Evolutionary conservation across 192 early-diverging fungal species (phyloP), one percentile per base, ranked within the genome.

Genomic region (Dimargaris xerosporica): DNA sequence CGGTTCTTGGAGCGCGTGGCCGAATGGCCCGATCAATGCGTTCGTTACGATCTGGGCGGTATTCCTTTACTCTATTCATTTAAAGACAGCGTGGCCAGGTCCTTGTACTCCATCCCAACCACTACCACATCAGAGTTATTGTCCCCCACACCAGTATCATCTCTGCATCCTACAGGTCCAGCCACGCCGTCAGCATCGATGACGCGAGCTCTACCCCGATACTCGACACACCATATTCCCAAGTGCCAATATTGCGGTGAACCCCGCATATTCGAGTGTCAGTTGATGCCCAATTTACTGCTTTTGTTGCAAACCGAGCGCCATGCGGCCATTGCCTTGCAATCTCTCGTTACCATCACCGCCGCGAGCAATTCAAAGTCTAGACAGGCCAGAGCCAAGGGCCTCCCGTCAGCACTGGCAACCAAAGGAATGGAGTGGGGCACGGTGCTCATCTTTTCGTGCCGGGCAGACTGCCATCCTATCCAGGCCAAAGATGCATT

Each of bases 201-300:
- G 6, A 93, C 87, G 7, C 75, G 79, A 29, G 91, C 80, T 26
- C 81, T 68, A 25, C 92, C 93, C 71, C 94, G 89, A 10, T 71
- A 71, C 62, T 71, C 66, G 28, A 73, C 70, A 3, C 65, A 65
- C 15, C 55, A 62, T 19, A 75, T 90, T 44, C 82, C 84, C 0
- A 58, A 54, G 3, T 96, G 93, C 66, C 65, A 69, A 17, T 68
- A 68, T 26, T 96, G 93, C 65, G 69, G 71, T 9, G 79, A 73
- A 15, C 74, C 69, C 11, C 76, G 93, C 17, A 75, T 82, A 17
- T 96, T 91, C 73, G 93, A 96, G 69, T 86, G 87, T 62, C 93
- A 96, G 70, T 70, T 96, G 28, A 96, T 96, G 93, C 91, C 93
- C 0, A 84, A 85, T 59, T 65, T 88, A 29, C 69, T 96, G 46